These are phyloP conservation scores for Wickerhamiella sorbophila DNA, from an alignment of 805 yeast species.

Conservation along the genomic window DNA sequence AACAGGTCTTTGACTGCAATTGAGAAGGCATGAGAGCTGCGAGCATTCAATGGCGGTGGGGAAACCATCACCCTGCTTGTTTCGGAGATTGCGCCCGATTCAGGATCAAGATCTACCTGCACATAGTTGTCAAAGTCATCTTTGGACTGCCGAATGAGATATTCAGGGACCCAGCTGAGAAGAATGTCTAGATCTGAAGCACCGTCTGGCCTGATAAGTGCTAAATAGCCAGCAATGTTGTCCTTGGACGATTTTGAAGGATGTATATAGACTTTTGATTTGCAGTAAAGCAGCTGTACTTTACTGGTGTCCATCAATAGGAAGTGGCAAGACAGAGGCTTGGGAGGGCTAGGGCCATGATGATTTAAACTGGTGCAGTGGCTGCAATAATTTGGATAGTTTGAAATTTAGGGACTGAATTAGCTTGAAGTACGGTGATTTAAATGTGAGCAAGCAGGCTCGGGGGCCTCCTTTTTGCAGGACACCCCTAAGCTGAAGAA, in stretches of 20 bases:
- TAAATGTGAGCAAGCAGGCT: no score
- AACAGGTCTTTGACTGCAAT: constrained; percentile 45
- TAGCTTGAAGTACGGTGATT: no score
- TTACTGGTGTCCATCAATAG: constrained; percentile 5
- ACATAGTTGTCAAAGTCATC: constrained; percentile 36
- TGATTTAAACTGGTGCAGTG: no score
- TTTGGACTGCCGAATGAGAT: constrained; percentile 25
- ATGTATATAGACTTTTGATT: constrained; percentile 56
- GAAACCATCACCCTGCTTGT: constrained; percentile 28
- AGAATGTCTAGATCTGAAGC: constrained; percentile 37
- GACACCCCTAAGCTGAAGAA: no score
- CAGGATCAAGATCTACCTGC: constrained; percentile 34
- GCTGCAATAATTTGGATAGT: no score
- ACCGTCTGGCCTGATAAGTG: constrained; percentile 43
- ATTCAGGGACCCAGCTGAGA: constrained; percentile 52
- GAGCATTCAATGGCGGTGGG: constrained; percentile 38
- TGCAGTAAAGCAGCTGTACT: constrained; percentile 27
- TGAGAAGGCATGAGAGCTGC: constrained; percentile 56
- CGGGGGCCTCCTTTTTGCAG: no score
- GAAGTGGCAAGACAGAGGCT: constrained; percentile 4
- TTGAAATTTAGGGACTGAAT: no score
- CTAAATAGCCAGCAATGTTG: constrained; percentile 65
- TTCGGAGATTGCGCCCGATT: constrained; percentile 15
- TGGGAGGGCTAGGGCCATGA: no score
- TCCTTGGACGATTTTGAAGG: constrained; percentile 61